Evolutionary conservation across 2,329 filamentous ascomycete species (phyloP).

Genomic region (Leptosphaerulina australis): DNA sequence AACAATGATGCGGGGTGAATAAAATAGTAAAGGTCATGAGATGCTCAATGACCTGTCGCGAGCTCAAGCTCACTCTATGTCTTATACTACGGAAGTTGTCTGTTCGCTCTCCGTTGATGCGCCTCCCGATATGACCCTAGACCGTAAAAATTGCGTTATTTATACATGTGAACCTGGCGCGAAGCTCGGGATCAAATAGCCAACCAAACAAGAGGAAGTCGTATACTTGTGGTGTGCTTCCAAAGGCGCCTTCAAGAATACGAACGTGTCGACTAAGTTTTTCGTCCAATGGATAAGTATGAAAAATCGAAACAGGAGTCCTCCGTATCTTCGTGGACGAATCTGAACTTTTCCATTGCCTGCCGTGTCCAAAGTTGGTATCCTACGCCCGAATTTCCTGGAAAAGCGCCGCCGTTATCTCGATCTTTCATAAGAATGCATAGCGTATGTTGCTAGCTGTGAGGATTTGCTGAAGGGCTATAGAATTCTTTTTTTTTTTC

Average conservation of each 20-base stretch:
- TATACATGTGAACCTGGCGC: slow-evolving; percentile 22
- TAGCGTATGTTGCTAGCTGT: background rate
- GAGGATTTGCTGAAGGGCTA: background rate
- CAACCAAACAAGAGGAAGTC: slow-evolving; percentile 1
- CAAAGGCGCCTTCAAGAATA: background rate
- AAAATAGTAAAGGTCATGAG: background rate
- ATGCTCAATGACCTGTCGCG: background rate
- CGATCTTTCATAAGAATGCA: too few species aligned
- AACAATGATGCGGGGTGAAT: background rate
- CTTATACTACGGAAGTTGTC: slow-evolving; percentile 2
- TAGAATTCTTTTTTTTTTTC: too few species aligned
- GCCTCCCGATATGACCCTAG: background rate
- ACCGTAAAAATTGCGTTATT: slow-evolving; percentile 14
- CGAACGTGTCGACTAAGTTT: background rate
- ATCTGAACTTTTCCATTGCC: background rate
- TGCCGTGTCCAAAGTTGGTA: background rate
- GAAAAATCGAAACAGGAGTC: background rate
- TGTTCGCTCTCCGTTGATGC: background rate
- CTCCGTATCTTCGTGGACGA: background rate
- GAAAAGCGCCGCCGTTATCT: background rate
- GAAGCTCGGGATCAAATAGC: slow-evolving; percentile 3
- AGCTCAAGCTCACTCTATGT: background rate
- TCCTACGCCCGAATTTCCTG: background rate
- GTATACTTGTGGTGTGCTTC: background rate
- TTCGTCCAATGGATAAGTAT: background rate